Evolutionary conservation across 495 filamentous ascomycete genomes (phyloP), one percentile per base, ranked within the genome.

Genomic region (Penicillium simplicissimum): DNA sequence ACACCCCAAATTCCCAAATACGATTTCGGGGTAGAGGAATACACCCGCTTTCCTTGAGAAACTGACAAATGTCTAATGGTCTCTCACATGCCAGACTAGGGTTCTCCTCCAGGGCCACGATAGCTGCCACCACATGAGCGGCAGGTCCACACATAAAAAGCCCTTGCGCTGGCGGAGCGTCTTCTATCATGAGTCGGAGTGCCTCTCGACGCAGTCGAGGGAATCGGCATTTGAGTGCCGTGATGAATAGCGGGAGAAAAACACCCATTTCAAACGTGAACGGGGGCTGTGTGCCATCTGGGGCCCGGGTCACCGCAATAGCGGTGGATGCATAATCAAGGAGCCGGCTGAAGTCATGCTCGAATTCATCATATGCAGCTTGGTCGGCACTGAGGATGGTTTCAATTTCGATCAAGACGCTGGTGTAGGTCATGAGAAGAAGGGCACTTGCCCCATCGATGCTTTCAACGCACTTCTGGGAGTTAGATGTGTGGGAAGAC

Each of bases 201-300:
- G 81, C 81, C 5, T 71, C 71, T 17, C 76, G 67, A 37, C 82
- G 76, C 7, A 83, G 69, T 8, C 70, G 53, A 6, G 81, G 78
- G 28, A 74, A 71, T 11, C 79, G 72, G 60, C 82, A 84, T 67
- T 81, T 84, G 34, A 78, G 71, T 1, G 74, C 75, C 17, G 81
- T 76, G 61, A 81, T 82, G 55, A 77, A 84, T 5, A 85, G 71
- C 3, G 80, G 74, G 3, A 78, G 75, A 21, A 80, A 75, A n/a
- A 80, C 70, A 42, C 81, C 77, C 70, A 78, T 81, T 60, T 84
- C 82, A 43, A 82, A 84, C 14, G 73, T 79, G 61, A 84, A 84
- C 11, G 72, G 59, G 35, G 71, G 59, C 45, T 70, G 63, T 59
- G 59, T 36, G 40, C 49, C 47, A 21, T 65, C 54, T 19, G 59